Conservation (phyloP, 192 early-diverging fungal genomes). For the Entophlyctis luteolus region DNA sequence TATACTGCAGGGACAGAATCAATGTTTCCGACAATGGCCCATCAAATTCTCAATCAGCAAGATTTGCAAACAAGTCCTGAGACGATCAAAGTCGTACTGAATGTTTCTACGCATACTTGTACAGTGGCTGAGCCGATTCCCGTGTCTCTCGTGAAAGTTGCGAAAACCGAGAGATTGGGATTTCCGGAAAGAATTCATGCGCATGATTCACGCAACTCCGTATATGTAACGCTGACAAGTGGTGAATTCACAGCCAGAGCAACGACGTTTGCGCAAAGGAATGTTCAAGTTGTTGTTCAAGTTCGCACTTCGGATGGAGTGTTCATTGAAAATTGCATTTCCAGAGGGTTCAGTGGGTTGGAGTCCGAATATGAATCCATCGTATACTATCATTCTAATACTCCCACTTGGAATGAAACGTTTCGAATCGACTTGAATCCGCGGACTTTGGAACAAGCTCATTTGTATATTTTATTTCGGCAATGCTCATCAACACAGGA, state of each 20-base stretch:
- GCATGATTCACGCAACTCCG: slow-evolving; percentile 46
- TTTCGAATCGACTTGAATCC: slow-evolving; percentile 59
- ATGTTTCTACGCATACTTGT: slow-evolving; percentile 7
- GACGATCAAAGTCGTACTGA: slow-evolving; percentile 22
- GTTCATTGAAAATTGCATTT: slow-evolving; percentile 52
- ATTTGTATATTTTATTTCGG: slow-evolving; percentile 58
- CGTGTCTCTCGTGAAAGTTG: slow-evolving; percentile 3
- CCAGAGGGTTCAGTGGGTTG: slow-evolving; percentile 37
- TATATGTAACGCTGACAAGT: slow-evolving; percentile 56
- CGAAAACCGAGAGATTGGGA: slow-evolving; percentile 49
- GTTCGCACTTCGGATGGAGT: slow-evolving; percentile 55
- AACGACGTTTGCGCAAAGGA: slow-evolving; percentile 35
- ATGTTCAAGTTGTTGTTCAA: slow-evolving; percentile 59
- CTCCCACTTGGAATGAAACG: slow-evolving; percentile 62
- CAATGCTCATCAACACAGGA: slow-evolving; percentile 35
- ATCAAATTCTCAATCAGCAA: slow-evolving; percentile 15
- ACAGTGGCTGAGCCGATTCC: slow-evolving; percentile 16
- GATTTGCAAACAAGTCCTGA: not conserved
- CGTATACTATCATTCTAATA: slow-evolving; percentile 57
- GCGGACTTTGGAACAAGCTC: slow-evolving; percentile 51
- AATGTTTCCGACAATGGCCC: not conserved
- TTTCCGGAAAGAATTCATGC: slow-evolving; percentile 52
- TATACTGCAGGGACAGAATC: not conserved
- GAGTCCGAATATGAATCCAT: slow-evolving; percentile 51
- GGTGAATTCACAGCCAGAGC: slow-evolving; percentile 52